Evolutionary conservation across 1,284 basidiomycete genomes (phyloP).

Genomic region (Puccinia polysora): DNA sequence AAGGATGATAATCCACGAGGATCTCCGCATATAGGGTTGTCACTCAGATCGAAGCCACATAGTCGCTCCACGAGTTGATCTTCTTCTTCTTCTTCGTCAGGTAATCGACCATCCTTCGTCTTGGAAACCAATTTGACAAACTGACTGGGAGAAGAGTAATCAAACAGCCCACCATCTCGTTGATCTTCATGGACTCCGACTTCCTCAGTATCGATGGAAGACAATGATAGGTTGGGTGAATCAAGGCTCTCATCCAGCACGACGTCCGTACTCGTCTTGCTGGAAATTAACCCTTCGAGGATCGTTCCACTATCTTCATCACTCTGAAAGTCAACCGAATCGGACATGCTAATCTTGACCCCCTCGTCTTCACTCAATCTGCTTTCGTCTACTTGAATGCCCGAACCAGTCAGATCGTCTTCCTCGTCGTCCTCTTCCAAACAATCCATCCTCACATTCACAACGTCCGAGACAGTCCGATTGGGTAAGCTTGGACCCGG

Average conservation of each 20-base stretch:
- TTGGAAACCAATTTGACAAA: slow-evolving; percentile 6
- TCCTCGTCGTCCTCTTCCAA: slow-evolving; percentile 35
- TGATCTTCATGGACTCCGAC: slow-evolving; percentile 1
- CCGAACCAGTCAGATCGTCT: slow-evolving; percentile 36
- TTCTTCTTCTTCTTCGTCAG: slow-evolving; percentile 11
- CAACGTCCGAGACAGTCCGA: too few species aligned
- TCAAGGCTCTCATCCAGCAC: slow-evolving; percentile 6
- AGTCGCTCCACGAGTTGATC: not conserved
- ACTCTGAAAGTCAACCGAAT: slow-evolving; percentile 9
- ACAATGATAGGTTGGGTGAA: slow-evolving; percentile 7
- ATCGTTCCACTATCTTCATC: not conserved
- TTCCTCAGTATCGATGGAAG: slow-evolving; percentile 12
- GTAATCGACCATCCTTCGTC: not conserved
- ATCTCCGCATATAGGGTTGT: not conserved
- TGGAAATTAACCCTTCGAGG: not conserved
- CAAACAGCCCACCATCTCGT: not conserved
- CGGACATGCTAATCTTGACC: slow-evolving; percentile 21
- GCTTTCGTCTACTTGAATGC: slow-evolving; percentile 34
- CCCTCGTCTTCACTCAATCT: slow-evolving; percentile 35
- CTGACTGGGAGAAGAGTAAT: not conserved
- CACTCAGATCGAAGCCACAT: not conserved
- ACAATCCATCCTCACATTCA: not conserved
- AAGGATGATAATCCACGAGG: not conserved
- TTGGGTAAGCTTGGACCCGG: too few species aligned
- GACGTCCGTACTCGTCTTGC: slow-evolving; percentile 1